Base-by-base conservation (phyloP, 805 yeast species). In the Kodamaea neixiangensis region DNA sequence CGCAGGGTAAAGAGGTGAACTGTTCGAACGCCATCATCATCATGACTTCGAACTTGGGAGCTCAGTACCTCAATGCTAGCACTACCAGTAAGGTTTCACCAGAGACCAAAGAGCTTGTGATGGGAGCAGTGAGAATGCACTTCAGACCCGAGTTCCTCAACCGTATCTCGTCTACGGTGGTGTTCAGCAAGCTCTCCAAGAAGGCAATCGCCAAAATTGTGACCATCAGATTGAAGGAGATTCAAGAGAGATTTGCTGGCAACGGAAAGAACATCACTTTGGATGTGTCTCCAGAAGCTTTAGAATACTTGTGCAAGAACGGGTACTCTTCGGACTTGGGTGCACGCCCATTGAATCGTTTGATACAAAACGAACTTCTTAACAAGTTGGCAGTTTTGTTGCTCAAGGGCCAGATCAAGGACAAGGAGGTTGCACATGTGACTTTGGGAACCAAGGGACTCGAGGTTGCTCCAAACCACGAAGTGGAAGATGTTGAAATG, bases 31-130 rank as follows among this genome's bases (percentile, higher is more conserved):
- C 91, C 46, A 90, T 94, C 58, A 81, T 94, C 56, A 93, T 94
- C 58, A 89, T 94, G 97, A 94, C 99, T 0, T 93, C 98, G 21
- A 94, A 94, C 70, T 81, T 94, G 63, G 99, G 99, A 56, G 98
- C 99, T 7, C 91, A 90, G 66, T 90, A 76, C 65, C 87, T 94
- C 69, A 84, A 82, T 63, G 79, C 86, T 1, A 57, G 84, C 7
- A 85, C 83, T 58, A 80, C 83, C 33, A 68, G 89, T 7, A 85
- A 82, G 67, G 76, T 93, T 46, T 83, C 85, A 41, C 80, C 79
- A 3, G 79, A 78, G 39, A 86, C 96, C 13, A 86, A 83, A 64
- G 87, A 85, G 38, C 75, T 79, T 55, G 98, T 94, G 9, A 85
- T 93, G 94, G 79, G 76, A 31, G 79, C 93, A 1, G 97, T 94